Percentiles rank a stretch among this genome's conserved stretches.
phyloP scores from a whole-genome alignment of 169 alveolate species.

The Babesia divergens region DNA sequence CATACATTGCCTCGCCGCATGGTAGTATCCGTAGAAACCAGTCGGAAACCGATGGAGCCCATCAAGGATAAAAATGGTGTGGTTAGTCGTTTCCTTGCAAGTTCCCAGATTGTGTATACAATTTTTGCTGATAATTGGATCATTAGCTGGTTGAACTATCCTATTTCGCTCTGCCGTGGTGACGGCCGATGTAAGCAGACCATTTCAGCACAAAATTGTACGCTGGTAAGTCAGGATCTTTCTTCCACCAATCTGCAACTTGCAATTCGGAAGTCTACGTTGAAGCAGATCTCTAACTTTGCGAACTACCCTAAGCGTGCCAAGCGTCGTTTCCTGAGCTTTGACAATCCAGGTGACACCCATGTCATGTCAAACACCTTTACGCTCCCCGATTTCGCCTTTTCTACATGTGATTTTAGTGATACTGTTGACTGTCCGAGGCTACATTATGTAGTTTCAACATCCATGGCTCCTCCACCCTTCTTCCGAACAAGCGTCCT shows the following conservation, averaged over 20 bases:
- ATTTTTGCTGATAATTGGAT: slow-evolving; percentile 60
- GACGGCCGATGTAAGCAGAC: slow-evolving; percentile 61
- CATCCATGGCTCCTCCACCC: slow-evolving; percentile 83
- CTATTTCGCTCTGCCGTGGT: slow-evolving; percentile 52
- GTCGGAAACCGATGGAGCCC: slow-evolving; percentile 47
- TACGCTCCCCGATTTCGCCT: slow-evolving; percentile 54
- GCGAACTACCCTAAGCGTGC: slow-evolving; percentile 28
- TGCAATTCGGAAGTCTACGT: slow-evolving; percentile 39
- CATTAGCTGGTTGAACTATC: slow-evolving; percentile 59
- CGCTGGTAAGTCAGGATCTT: slow-evolving; percentile 55
- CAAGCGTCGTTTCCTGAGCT: slow-evolving; percentile 14
- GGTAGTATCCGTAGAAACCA: slow-evolving; percentile 41
- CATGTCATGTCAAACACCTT: slow-evolving; percentile 55
- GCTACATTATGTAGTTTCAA: slow-evolving; percentile 73
- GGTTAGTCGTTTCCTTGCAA: slow-evolving; percentile 38
- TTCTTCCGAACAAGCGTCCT: slow-evolving; percentile 78
- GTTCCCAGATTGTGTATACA: slow-evolving; percentile 54
- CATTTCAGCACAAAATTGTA: slow-evolving; percentile 45
- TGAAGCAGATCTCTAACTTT: slow-evolving; percentile 35
- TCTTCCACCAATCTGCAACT: slow-evolving; percentile 50
- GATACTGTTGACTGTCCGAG: slow-evolving; percentile 68
- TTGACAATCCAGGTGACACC: slow-evolving; percentile 21
- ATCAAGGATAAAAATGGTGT: slow-evolving; percentile 27
- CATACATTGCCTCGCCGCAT: slow-evolving; percentile 23
- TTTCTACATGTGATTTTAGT: slow-evolving; percentile 44